Conservation (phyloP, 2,329 filamentous ascomycete species). For the Diaporthe sp. region DNA sequence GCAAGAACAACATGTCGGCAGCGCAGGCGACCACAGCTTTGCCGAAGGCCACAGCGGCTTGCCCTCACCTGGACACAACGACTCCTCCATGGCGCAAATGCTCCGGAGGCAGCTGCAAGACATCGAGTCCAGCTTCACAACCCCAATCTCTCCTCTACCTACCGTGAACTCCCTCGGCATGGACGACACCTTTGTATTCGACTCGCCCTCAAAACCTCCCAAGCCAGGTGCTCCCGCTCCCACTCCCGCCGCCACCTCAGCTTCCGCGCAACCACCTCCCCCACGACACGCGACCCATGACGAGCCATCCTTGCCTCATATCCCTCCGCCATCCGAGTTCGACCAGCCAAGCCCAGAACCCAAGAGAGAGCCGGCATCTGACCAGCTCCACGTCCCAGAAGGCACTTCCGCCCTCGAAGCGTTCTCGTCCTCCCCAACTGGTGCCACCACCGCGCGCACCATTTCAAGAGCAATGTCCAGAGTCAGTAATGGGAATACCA, state of each 20-base stretch:
- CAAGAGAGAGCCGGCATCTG: slow-evolving; percentile 37
- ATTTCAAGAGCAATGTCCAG: slow-evolving; percentile 66
- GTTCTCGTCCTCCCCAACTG: slow-evolving; percentile 69
- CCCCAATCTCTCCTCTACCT: slow-evolving; percentile 69
- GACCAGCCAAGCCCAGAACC: slow-evolving; percentile 13
- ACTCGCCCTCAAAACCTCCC: slow-evolving; percentile 55
- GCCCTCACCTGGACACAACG: slow-evolving; percentile 51
- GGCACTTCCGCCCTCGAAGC: slow-evolving; percentile 64
- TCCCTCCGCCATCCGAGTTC: slow-evolving; percentile 3
- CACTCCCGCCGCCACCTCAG: background rate
- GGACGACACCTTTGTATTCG: slow-evolving; percentile 74
- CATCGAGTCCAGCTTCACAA: slow-evolving; percentile 76
- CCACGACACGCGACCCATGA: slow-evolving; percentile 27
- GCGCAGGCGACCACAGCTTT: slow-evolving; percentile 55
- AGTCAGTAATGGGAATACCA: slow-evolving; percentile 49
- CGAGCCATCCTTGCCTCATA: slow-evolving; percentile 32
- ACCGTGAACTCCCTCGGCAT: slow-evolving; percentile 60
- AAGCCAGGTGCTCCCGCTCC: slow-evolving; percentile 18
- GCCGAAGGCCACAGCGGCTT: slow-evolving; percentile 54
- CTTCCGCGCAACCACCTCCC: slow-evolving; percentile 17
- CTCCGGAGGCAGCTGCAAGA: slow-evolving; percentile 71
- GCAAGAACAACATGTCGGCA: background rate
- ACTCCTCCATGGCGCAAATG: slow-evolving; percentile 66
- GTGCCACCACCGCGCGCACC: slow-evolving; percentile 66
- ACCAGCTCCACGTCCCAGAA: slow-evolving; percentile 37